A percentile compares a stretch with the other conserved stretches of the same genome.
phyloP scores from a whole-genome alignment of 164 flowering plant genomes.

The Saururus chinensis region DNA sequence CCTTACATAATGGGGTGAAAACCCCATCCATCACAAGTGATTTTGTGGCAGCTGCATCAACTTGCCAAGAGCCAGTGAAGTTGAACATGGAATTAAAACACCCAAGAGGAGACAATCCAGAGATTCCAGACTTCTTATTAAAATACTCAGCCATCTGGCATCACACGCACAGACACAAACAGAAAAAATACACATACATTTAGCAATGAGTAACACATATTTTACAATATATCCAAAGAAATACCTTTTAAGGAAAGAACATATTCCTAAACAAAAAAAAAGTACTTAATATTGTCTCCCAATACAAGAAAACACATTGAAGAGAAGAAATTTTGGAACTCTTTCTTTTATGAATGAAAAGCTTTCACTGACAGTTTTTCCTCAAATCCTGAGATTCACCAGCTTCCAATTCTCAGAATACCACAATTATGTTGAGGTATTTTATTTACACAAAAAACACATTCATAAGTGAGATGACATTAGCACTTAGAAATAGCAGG shows the following conservation, averaged over 20 bases:
- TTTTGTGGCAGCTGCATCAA: constrained; percentile 80
- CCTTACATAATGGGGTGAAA: constrained; percentile 45
- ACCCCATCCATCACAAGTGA: constrained; percentile 88
- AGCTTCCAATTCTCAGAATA: no score
- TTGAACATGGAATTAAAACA: constrained; percentile 96
- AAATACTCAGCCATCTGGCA: constrained; percentile 79
- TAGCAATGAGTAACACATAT: background rate
- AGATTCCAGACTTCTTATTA: constrained; percentile 55
- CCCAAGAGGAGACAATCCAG: constrained; percentile 73
- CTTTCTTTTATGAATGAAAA: no score
- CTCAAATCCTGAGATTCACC: no score
- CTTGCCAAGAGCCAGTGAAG: constrained; percentile 81
- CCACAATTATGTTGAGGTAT: no score
- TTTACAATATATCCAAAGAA: background rate
- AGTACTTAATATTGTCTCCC: no score
- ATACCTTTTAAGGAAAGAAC: background rate
- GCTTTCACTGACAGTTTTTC: no score
- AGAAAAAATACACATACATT: background rate
- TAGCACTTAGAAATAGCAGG: no score
- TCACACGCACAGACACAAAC: background rate
- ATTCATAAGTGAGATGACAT: no score
- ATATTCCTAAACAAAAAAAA: no score
- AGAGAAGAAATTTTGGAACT: no score
- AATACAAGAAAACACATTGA: no score
- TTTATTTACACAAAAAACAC: no score